Evolutionary conservation across 2,329 filamentous ascomycete genomes (phyloP), one percentile per base, ranked within the genome.

Genomic region (Aspergillus oerlinghausenensis): DNA sequence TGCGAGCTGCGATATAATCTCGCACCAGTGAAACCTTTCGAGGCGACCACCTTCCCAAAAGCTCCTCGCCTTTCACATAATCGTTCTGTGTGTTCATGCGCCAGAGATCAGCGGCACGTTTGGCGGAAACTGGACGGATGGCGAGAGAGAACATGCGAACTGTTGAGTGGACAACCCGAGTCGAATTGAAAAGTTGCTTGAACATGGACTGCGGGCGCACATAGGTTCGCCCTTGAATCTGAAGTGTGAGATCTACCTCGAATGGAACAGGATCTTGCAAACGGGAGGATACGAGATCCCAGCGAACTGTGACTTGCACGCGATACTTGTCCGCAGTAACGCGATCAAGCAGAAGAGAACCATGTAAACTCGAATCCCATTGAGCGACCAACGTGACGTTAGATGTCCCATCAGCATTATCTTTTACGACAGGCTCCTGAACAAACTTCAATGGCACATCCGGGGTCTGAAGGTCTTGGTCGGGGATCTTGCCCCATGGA

Each of bases 21-120:
- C 87, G 85, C n/a, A 99, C 88, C 0, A 99, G 78, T 0, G 91
- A 95, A 2, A 97, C 89, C 38, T 94, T 92, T 45, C 94, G 84
- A 1, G 94, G 93, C 7, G 87, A 86, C 94, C 94, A 99, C 55
- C 86, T 86, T 2, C 81, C 86, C 42, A 99, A 79, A 50, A 87
- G 82, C 73, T 99, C 94, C 74, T 99, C 92, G 55, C 94, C 94
- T 73, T 96, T 97, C 66, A 99, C 90, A 69, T 97, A 97, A 71
- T 96, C 91, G 67, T 96, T 89, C 58, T 90, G 88, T 17, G 92
- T 97, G 72, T 92, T 95, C 86, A 97, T 91, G 54, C 94, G 86
- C 94, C 94, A 99, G 11, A 99, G 80, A 70, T 99, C 94, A 3
- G 91, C 91, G 0, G 92, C 90, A 49, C 90, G 85, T 75, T 97